Conservation (phyloP, 1,284 basidiomycete genomes). For the Amylostereum chailletii region DNA sequence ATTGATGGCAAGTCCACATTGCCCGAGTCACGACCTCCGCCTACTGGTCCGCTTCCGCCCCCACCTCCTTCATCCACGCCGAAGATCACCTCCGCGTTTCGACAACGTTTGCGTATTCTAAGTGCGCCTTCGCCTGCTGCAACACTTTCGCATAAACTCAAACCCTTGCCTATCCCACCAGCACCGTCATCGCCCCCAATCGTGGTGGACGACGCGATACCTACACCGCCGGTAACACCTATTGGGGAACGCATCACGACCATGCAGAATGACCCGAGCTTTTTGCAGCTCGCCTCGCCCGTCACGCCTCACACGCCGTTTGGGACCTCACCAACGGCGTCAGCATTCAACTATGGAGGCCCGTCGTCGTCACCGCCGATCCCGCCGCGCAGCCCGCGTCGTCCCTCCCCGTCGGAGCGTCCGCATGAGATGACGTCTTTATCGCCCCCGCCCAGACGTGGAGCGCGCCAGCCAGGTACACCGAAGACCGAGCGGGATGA, state of each 20-base stretch:
- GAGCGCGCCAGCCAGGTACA: constrained; percentile 30
- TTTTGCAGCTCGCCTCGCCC: constrained; percentile 38
- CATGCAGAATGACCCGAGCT: constrained; percentile 47
- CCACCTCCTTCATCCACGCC: constrained; percentile 18
- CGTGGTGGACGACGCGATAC: constrained; percentile 10
- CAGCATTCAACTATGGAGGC: no score
- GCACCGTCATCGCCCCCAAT: constrained; percentile 9
- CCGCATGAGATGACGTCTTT: constrained; percentile 40
- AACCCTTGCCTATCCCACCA: constrained; percentile 11
- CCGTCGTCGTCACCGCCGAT: constrained; percentile 17
- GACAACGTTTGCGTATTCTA: constrained; percentile 53
- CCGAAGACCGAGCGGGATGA: constrained; percentile 18
- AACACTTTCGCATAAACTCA: constrained; percentile 9
- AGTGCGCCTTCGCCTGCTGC: constrained; percentile 41
- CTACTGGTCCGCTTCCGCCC: constrained; percentile 29
- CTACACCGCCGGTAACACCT: constrained; percentile 24
- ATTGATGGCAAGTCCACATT: constrained; percentile 27
- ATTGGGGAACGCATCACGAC: constrained; percentile 53
- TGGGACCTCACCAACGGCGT: constrained; percentile 15
- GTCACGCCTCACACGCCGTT: constrained; percentile 27
- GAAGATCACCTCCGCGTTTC: constrained; percentile 35
- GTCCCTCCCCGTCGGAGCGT: constrained; percentile 23
- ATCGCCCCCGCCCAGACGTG: constrained; percentile 51
- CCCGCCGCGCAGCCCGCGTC: constrained; percentile 2
- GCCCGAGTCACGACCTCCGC: constrained; percentile 31